Conservation (phyloP, 1,284 basidiomycete genomes). For the Puccinia coronata region DNA sequence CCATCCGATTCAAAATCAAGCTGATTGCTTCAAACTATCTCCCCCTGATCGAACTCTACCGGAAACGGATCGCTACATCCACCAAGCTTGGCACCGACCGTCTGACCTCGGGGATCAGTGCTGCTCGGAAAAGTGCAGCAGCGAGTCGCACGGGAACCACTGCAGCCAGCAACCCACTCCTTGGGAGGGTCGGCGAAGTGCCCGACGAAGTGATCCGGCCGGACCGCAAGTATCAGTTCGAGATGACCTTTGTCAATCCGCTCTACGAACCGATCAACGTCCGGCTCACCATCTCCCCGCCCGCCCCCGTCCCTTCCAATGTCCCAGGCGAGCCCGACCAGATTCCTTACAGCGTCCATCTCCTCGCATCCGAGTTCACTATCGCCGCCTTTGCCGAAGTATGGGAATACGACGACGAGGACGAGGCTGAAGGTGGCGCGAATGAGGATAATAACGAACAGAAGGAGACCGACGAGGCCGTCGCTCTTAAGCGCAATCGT, state of each 20-base stretch:
- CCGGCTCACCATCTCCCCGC: slow-evolving; percentile 70
- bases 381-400: slow-evolving; percentile 86
- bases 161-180: slow-evolving; percentile 49
- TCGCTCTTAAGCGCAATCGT: slow-evolving; percentile 64
- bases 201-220: slow-evolving; percentile 65
- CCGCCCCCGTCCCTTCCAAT: slow-evolving; percentile 58
- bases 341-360: slow-evolving; percentile 71
- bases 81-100: slow-evolving; percentile 61
- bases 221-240: slow-evolving; percentile 78
- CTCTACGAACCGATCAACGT: slow-evolving; percentile 91
- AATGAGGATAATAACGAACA: slow-evolving; percentile 65
- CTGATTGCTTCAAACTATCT: slow-evolving; percentile 91
- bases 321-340: slow-evolving; percentile 29
- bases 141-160: slow-evolving; percentile 61
- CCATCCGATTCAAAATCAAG: slow-evolving; percentile 93
- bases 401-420: slow-evolving; percentile 79
- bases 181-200: slow-evolving; percentile 23
- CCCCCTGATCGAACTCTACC: slow-evolving; percentile 70
- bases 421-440: slow-evolving; percentile 68
- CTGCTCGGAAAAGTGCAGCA: slow-evolving; percentile 44
- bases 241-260: slow-evolving; percentile 85
- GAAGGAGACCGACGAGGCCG: slow-evolving; percentile 61
- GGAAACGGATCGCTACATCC: background rate
- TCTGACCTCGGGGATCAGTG: slow-evolving; percentile 50
- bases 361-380: slow-evolving; percentile 74